Evolutionary conservation across 129 eudicot species (phyloP).

Genomic region (Ambrosia trifida): DNA sequence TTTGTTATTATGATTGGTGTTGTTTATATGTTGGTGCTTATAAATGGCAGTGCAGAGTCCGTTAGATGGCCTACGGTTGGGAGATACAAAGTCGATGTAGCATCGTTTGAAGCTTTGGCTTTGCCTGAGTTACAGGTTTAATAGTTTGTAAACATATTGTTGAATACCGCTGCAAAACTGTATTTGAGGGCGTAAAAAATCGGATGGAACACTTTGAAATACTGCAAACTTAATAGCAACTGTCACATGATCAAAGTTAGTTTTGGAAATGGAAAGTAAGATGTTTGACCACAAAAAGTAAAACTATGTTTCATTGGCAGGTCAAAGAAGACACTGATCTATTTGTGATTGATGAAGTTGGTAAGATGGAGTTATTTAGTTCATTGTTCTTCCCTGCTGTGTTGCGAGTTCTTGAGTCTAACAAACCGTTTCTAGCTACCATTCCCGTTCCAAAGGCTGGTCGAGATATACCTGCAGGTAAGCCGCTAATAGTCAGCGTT

Average conservation of each 20-base stretch:
- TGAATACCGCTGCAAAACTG: conserved; percentile 4
- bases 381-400: conserved; percentile 83
- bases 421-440: conserved; percentile 70
- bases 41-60: conserved; percentile 68
- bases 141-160: background rate
- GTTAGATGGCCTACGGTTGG: conserved; percentile 84
- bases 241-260: background rate
- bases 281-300: conserved; percentile 19
- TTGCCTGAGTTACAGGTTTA: conserved; percentile 88
- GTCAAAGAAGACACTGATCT: conserved; percentile 78
- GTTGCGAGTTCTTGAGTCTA: conserved; percentile 64
- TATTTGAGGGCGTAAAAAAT: background rate
- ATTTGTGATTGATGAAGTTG: conserved; percentile 90
- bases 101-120: conserved; percentile 84
- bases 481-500: background rate
- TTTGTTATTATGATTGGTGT: background rate
- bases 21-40: conserved; percentile 12
- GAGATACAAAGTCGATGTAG: conserved; percentile 69
- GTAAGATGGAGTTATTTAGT: conserved; percentile 93
- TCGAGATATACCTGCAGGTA: conserved; percentile 93
- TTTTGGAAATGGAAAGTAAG: conserved; percentile 4
- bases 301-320: conserved; percentile 36
- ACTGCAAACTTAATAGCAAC: background rate
- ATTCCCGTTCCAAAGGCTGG: conserved; percentile 75
- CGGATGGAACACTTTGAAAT: conserved; percentile 2